Evolutionary conservation across 352 stramenopile species (phyloP), one percentile per base, ranked within the genome.

Genomic region (Pseudoperonospora humuli): DNA sequence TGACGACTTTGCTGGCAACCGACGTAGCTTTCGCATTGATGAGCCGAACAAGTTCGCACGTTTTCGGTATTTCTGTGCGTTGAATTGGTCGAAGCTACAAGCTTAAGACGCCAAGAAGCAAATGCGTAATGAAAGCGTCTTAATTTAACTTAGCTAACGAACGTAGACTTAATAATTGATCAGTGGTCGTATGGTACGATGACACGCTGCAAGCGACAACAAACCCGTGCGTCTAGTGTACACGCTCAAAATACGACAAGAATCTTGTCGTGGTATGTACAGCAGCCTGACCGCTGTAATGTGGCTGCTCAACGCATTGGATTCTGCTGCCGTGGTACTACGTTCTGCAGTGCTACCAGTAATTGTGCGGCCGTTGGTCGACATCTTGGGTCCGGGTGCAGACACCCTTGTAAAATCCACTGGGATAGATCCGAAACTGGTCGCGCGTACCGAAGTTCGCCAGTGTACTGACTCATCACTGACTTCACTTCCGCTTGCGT

Each of bases 391-490:
- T 87, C 72, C 0, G 68, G 66, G 28, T 84, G 75, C 20, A 87
- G 63, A 29, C 75, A 87, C 5, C 75, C 64, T 40, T 80, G 67
- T 28, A 83, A 73, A 33, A 86, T 77, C 75, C 75, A 84, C 26
- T 61, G 57, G 8, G 75, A 83, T 7, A 83, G 38, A 27, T 83
- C 65, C 7, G 67, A 79, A 11, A 84, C 55, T 5, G 58, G 61
- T 5, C 57, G 48, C 9, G 53, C 53, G 28, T 76, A 80, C 29
- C 55, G 51, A 27, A 82, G 41, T 18, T 67, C 57, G 13, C 61
- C 61, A 0, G 43, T 54, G 41, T 67, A 70, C 38, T 61, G 52
- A 29, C 33, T 19, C 51, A 70, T 62, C 37, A 31, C 18, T 25
- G 50, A 34, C 42, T 64, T 64, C n/a, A 66, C 52, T 31, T 86